Evolutionary conservation across 129 eudicot genomes (phyloP), one percentile per base, ranked within the genome.

Genomic region (Artemisia argyi): DNA sequence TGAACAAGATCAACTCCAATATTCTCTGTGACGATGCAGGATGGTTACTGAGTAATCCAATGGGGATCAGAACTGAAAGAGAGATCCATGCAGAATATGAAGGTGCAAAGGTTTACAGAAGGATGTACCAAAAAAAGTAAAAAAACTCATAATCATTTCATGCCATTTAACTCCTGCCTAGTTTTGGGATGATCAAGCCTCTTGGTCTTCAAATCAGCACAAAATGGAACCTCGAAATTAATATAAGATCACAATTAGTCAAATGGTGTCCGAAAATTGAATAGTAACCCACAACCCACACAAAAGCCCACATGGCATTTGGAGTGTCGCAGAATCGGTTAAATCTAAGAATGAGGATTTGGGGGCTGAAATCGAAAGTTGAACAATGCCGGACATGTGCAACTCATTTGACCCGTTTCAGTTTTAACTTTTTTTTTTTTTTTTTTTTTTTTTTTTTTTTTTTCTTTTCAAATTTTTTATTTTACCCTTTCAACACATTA

Each of bases 11-110:
- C 10, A 65, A 90, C 22, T 70, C 80, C 7, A 55, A 47, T 50
- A 4, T 81, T 55, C 18, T 32, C 0, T 90, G 88, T 50, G 91
- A 90, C 51, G n/a, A 54, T 66, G 94, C 86, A 22, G 97, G 99
- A 69, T 95, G 99, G 99, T 79, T 91, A 56, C 24, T 78, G 74
- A 76, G 72, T 44, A 95, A 91, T 78, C 97, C 99, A 50, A 84
- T 95, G 94, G 97, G 96, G 39, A 95, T 95, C 73, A 80, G 97
- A 73, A 88, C 97, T 1, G 97, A 95, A 69, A 86, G 99, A 67
- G 99, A 95, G 76, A 86, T 95, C 49, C 94, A 90, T 81, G 99
- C 97, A 32, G 97, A 91, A 81, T 73, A 39, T 20, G 97, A 95
- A 83, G 97, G 99, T 81, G 87, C 89, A 65, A 85, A 77, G 75